Base-by-base conservation (phyloP, 2,329 filamentous ascomycete species). In the Akanthomyces muscarius region DNA sequence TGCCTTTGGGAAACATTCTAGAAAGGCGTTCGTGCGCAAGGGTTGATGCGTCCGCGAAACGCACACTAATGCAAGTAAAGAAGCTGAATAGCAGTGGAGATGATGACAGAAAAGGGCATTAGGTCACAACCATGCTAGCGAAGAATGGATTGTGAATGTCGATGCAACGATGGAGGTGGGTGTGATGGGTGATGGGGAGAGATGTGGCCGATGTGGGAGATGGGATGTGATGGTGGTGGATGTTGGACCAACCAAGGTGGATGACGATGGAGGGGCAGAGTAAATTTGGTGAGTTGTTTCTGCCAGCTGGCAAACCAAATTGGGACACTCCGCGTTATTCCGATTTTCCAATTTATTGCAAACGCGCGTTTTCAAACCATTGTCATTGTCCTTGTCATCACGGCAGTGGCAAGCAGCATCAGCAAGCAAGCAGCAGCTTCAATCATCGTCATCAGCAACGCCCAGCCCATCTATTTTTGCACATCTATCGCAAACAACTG, bases 71-170 rank as follows among this genome's bases (percentile, higher is more conserved):
- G 56, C 56, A 59, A 42, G 56, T 21, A 21, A 50, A 41, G 36
- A 58, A 48, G 56, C 33, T 59, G 56, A 59, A 58, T 58, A 41
- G 55, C 44, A 50, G 55, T 58, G 55, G 55, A 28, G n/a, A 48
- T 13, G 45, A 48, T 13, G 33, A 25, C 14, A 48, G n/a, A 13
- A 36, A n/a, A 58, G 14, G 23, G 42, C 42, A 30, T 33, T 47
- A 41, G 54, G 44, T 16, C 42, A 58, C 21, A 25, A 21, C 42
- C 30, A 36, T 58, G 30, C 30, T 36, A 11, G 25, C 28, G 14
- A 23, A 30, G 18, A 28, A 30, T 14, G 33, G 33, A 11, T 36
- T 36, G 30, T 36, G 10, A 36, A 36, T 36, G 10, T 36, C 33
- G 18, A 23, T 28, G 28, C 48, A 25, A 18, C 21, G 21, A 51